Conservation (phyloP, 140 eudicot genomes). For the Senecio squalidus region DNA sequence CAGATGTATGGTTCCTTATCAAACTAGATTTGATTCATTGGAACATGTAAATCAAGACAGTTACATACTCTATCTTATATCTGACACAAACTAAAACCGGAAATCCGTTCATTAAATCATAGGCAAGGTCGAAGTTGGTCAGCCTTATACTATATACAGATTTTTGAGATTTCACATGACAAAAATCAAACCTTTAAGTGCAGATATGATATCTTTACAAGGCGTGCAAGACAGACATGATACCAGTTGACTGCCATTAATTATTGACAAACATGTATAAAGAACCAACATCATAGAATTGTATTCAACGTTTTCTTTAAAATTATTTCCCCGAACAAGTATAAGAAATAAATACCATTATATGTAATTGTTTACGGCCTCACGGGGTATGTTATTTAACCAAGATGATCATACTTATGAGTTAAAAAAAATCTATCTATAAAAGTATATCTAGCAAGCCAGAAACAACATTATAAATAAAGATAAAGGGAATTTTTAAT, state of each 20-base stretch:
- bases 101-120: conserved; percentile 1
- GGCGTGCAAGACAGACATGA: conserved; percentile 29
- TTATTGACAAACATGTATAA: neutral
- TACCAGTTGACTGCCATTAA: conserved; percentile 8
- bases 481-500: no score
- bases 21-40: neutral
- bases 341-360: no score
- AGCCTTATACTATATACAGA: neutral
- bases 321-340: no score
- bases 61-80: neutral
- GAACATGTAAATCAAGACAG: neutral
- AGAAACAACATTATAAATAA: conserved; percentile 12
- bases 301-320: neutral
- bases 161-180: conserved; percentile 6
- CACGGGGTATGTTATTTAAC: conserved; percentile 7
- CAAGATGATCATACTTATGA: conserved; percentile 10
- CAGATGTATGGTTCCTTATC: no score
- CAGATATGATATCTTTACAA: conserved; percentile 14
- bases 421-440: neutral
- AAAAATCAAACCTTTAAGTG: conserved; percentile 11
- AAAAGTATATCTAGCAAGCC: conserved; percentile 15
- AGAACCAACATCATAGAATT: neutral
- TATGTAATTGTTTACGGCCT: no score
- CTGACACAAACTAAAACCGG: neutral
- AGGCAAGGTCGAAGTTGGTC: neutral